Evolutionary conservation across 2,329 filamentous ascomycete species (phyloP).

Genomic region (Neocatenulostroma microsporum): DNA sequence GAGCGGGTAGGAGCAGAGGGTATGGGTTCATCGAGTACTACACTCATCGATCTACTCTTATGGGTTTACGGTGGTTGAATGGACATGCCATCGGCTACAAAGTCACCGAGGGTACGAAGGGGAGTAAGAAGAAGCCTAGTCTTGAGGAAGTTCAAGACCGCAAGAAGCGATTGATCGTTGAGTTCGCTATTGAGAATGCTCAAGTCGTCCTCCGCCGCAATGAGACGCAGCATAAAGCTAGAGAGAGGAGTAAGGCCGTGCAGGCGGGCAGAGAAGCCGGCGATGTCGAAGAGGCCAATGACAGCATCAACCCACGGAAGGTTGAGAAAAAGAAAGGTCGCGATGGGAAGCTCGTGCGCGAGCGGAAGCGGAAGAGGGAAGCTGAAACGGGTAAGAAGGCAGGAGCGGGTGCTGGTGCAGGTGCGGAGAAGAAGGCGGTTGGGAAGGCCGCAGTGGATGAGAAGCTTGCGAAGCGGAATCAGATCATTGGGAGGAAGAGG

Average conservation of each 20-base stretch:
- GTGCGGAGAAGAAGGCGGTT: conserved; percentile 29
- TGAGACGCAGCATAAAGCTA: conserved; percentile 52
- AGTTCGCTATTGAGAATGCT: conserved; percentile 97
- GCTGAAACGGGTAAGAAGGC: conserved; percentile 12
- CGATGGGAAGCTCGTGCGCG: conserved; percentile 6
- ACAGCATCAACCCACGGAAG: no score
- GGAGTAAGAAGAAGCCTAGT: conserved; percentile 17
- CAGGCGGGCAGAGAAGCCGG: conserved; percentile 6
- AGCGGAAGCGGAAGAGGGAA: conserved; percentile 35
- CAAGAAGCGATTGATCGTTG: conserved; percentile 83
- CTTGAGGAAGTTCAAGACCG: conserved; percentile 55
- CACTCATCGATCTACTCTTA: conserved; percentile 86
- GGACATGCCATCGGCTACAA: conserved; percentile 56
- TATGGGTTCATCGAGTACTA: conserved; percentile 98
- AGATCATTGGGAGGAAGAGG: conserved; percentile 79
- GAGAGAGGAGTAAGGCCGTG: conserved; percentile 34
- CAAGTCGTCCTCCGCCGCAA: conserved; percentile 80
- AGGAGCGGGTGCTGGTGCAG: conserved; percentile 14
- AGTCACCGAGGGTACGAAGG: conserved; percentile 36
- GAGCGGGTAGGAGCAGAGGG: conserved; percentile 75
- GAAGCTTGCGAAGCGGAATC: conserved; percentile 55
- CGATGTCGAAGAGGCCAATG: conserved; percentile 10
- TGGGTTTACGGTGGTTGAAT: conserved; percentile 91
- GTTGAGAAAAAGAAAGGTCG: conserved; percentile 7
- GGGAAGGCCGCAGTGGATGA: conserved; percentile 37